These are phyloP conservation scores for Saxophila tyrrhenica DNA, from an alignment of 495 filamentous ascomycete genomes.

Conservation along the genomic window DNA sequence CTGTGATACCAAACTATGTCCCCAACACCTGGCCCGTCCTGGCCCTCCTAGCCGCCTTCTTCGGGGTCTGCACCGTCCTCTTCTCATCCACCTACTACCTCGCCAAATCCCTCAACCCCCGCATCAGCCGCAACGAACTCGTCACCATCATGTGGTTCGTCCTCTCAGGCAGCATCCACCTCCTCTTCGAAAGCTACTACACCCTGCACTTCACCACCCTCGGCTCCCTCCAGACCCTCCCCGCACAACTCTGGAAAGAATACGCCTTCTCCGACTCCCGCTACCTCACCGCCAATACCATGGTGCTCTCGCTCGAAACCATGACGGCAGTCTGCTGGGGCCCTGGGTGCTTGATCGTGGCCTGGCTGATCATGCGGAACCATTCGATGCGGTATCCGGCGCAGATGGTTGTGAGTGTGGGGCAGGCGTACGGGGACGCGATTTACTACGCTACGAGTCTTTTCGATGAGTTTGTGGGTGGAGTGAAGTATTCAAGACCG, in stretches of 20 bases:
- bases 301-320: constrained; percentile 75
- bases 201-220: constrained; percentile 52
- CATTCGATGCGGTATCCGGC: constrained; percentile 57
- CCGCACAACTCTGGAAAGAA: constrained; percentile 82
- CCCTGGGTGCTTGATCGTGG: constrained; percentile 62
- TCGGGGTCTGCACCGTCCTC: constrained; percentile 33
- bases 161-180: constrained; percentile 52
- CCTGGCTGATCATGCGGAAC: constrained; percentile 45
- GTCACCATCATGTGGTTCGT: constrained; percentile 51
- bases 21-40: constrained; percentile 43
- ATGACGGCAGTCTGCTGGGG: constrained; percentile 78
- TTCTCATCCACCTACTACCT: constrained; percentile 36
- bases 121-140: constrained; percentile 37
- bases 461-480: constrained; percentile 50
- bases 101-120: constrained; percentile 33
- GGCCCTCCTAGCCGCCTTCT: constrained; percentile 40
- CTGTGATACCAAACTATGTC: constrained; percentile 48
- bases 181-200: constrained; percentile 81
- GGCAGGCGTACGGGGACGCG: constrained; percentile 75
- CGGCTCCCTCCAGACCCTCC: constrained; percentile 47
- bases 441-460: constrained; percentile 77
- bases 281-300: constrained; percentile 65
- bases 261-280: constrained; percentile 75
- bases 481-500: constrained; percentile 55
- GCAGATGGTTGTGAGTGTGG: constrained; percentile 61